Evolutionary conservation across 2,329 filamentous ascomycete genomes (phyloP), one percentile per base, ranked within the genome.

Genomic region (Byssoonygena ceratinophila): DNA sequence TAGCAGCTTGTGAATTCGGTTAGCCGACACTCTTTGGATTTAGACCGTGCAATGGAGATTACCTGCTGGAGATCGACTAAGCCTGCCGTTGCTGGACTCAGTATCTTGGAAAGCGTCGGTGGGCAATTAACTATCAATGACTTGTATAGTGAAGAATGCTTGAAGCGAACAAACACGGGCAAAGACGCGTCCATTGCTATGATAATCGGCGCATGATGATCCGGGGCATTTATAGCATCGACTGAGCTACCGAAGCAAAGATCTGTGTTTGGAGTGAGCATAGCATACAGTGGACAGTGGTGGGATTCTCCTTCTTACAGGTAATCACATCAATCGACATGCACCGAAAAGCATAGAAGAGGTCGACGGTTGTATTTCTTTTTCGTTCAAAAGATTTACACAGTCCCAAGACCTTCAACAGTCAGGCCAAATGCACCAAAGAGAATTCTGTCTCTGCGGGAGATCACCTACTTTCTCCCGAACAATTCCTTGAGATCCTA

Each of bases 41-140:
- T 1, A 3, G 25, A n/a, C 20, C 18, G 60, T 27, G 50, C 5
- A 29, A 29, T 47, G 31, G 50, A 53, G 3, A 64, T 31, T 18
- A 59, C 46, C 60, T 67, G 57, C 52, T 70, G 66, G 5, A 72
- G 53, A 48, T 71, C 63, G 1, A 72, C 62, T n/a, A 71, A 59
- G 2, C 67, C 68, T 6, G 61, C 60, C 6, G 66, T 66, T n/a
- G 57, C 55, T 2, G 70, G 70, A 53, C 63, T 68, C 0, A 68
- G 53, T 7, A 63, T 59, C 44, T 62, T 68, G 3, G 66, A 67
- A 4, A 72, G 52, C 16, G 61, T 62, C 1, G 67, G 67, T 6
- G 70, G 68, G 23, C 66, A 65, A 4, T 63, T 60, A 36, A 69
- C 54, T 12, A 72, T 66, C 53, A 68, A 61, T 37, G 63, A 63